These are phyloP conservation scores for Fusarium avenaceum DNA, from an alignment of 2,329 filamentous ascomycete species.

Conservation along the genomic window DNA sequence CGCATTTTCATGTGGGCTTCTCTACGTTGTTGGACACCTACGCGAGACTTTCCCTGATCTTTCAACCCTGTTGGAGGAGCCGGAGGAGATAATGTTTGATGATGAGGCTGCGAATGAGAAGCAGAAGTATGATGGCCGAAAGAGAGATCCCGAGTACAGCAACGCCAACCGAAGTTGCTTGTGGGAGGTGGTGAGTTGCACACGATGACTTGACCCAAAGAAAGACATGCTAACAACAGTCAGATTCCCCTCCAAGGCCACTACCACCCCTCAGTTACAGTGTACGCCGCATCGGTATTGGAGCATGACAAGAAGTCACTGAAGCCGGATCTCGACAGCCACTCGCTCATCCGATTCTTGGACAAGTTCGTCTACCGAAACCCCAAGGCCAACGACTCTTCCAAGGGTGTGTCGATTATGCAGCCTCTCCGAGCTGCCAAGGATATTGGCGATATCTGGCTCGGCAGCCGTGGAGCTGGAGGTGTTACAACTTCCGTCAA, in stretches of 20 bases:
- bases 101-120: constrained; percentile 64
- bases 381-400: constrained; percentile 77
- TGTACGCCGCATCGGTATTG: constrained; percentile 82
- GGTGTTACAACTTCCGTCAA: constrained; percentile 71
- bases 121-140: constrained; percentile 83
- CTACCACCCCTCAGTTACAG: constrained; percentile 92
- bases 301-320: constrained; percentile 78
- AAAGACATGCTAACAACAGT: constrained; percentile 38
- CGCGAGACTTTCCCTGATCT: constrained; percentile 84
- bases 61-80: constrained; percentile 80
- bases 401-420: constrained; percentile 93
- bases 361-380: constrained; percentile 99
- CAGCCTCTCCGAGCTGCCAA: constrained; percentile 78
- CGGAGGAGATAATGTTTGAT: constrained; percentile 76
- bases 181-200: constrained; percentile 82
- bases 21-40: constrained; percentile 89
- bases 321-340: constrained; percentile 90
- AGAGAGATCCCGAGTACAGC: constrained; percentile 90
- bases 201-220: neutral
- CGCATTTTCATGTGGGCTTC: constrained; percentile 90
- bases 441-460: constrained; percentile 68
- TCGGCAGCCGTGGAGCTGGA: constrained; percentile 64
- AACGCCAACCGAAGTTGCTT: constrained; percentile 94
- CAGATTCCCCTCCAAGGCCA: constrained; percentile 67
- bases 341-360: constrained; percentile 94